Conservation (phyloP, 2,329 filamentous ascomycete species). For the Alternaria alternata region DNA sequence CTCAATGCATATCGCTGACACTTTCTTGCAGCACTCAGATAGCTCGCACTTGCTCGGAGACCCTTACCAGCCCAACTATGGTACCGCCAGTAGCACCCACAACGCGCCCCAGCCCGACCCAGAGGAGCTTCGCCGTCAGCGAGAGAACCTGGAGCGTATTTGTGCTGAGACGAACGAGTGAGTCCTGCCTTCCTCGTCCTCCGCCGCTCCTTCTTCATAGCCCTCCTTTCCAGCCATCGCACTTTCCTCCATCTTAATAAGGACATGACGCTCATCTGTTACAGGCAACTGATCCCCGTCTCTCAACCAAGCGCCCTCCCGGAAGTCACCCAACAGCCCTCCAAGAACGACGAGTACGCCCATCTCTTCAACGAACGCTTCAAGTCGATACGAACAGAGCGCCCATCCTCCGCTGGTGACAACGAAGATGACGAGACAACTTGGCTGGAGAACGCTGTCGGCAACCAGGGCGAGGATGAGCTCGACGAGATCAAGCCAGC, state of each 20-base stretch:
- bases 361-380: conserved; percentile 55
- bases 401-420: conserved; percentile 32
- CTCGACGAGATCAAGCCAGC: conserved; percentile 29
- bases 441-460: conserved; percentile 46
- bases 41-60: conserved; percentile 57
- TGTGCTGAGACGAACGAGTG: conserved; percentile 60
- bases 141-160: conserved; percentile 59
- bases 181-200: conserved; percentile 18
- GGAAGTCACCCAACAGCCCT: conserved; percentile 44
- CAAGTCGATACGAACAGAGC: conserved; percentile 34
- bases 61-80: conserved; percentile 56
- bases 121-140: conserved; percentile 58
- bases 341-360: conserved; percentile 49
- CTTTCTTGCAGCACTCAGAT: conserved; percentile 53
- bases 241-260: neutral
- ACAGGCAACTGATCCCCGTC: conserved; percentile 60
- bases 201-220: neutral
- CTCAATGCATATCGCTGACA: conserved; percentile 30
- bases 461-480: conserved; percentile 30
- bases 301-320: conserved; percentile 54
- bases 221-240: neutral
- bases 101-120: conserved; percentile 55
- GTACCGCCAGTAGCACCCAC: conserved; percentile 49
- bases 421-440: conserved; percentile 46
- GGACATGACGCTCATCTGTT: conserved; percentile 35